These are phyloP conservation scores for Plasmopara viticola DNA, from an alignment of 352 stramenopile species.

Conservation along the genomic window DNA sequence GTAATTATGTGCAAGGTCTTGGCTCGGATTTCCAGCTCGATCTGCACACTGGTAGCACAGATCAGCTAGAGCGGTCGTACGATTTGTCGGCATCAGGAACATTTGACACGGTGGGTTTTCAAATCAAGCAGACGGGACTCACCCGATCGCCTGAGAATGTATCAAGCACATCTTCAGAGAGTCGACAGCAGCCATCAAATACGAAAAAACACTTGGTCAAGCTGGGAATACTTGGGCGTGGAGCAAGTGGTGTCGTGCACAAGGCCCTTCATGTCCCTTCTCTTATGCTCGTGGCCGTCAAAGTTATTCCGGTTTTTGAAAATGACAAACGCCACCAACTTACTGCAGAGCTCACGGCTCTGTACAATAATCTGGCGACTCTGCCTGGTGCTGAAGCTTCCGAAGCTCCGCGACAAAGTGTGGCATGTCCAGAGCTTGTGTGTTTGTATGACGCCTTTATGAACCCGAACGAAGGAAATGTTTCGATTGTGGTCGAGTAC, in stretches of 20 bases:
- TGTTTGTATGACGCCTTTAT: conserved; percentile 93
- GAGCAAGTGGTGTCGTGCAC: conserved; percentile 84
- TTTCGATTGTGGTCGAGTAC: conserved; percentile 94
- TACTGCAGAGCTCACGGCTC: conserved; percentile 77
- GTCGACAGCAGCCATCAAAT: conserved; percentile 26
- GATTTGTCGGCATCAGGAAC: conserved; percentile 76
- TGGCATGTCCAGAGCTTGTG: conserved; percentile 80
- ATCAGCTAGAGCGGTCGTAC: conserved; percentile 69
- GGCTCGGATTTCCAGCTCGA: conserved; percentile 68
- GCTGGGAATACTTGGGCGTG: conserved; percentile 69
- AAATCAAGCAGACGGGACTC: conserved; percentile 80
- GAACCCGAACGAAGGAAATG: conserved; percentile 85
- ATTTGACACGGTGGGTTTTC: conserved; percentile 73
- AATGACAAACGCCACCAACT: conserved; percentile 83
- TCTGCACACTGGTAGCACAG: conserved; percentile 44
- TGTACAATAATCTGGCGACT: conserved; percentile 84
- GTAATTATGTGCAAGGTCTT: conserved; percentile 63
- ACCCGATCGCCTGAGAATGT: conserved; percentile 42
- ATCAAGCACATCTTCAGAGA: conserved; percentile 15
- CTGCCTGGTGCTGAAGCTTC: conserved; percentile 44
- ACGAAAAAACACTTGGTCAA: conserved; percentile 82
- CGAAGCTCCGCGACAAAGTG: conserved; percentile 26
- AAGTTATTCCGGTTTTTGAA: conserved; percentile 88
- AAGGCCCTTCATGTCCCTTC: conserved; percentile 88
- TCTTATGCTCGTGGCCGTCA: conserved; percentile 85